Percentiles rank a stretch among this genome's conserved stretches.
Conservation (phyloP, 192 early-diverging fungal species). For the Backusella macrospora region DNA sequence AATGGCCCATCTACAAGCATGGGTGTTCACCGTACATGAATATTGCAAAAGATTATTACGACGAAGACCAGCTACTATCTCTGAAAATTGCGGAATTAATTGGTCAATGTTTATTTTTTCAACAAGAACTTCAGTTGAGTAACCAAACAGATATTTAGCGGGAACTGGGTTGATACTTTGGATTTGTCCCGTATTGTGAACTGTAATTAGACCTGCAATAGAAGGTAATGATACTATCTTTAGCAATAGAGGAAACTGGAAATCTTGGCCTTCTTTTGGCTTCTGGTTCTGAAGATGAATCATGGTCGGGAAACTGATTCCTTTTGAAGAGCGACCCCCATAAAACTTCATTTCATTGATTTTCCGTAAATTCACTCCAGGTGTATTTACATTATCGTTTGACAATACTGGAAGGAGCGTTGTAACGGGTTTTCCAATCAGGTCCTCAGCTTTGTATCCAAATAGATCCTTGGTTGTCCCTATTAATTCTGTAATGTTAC, state of each 20-base stretch:
- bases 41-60: neutral
- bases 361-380: slow-evolving; percentile 40
- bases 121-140: slow-evolving; percentile 46
- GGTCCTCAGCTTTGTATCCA: slow-evolving; percentile 48
- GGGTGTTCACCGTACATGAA: slow-evolving; percentile 21
- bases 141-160: slow-evolving; percentile 68
- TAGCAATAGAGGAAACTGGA: slow-evolving; percentile 34
- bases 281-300: slow-evolving; percentile 40
- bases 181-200: slow-evolving; percentile 52
- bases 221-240: slow-evolving; percentile 64
- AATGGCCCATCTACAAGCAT: slow-evolving; percentile 23
- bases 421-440: slow-evolving; percentile 46
- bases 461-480: slow-evolving; percentile 57
- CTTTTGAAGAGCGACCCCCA: slow-evolving; percentile 50
- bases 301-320: slow-evolving; percentile 58
- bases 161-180: slow-evolving; percentile 61
- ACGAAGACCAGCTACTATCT: slow-evolving; percentile 43
- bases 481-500: slow-evolving; percentile 45
- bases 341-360: slow-evolving; percentile 62
- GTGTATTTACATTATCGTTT: neutral
- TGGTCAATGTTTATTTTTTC: slow-evolving; percentile 54
- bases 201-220: slow-evolving; percentile 64
- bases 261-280: neutral
- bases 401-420: slow-evolving; percentile 26
- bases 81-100: slow-evolving; percentile 62